Conservation (phyloP, 495 filamentous ascomycete species). For the Penicillium canescens region DNA sequence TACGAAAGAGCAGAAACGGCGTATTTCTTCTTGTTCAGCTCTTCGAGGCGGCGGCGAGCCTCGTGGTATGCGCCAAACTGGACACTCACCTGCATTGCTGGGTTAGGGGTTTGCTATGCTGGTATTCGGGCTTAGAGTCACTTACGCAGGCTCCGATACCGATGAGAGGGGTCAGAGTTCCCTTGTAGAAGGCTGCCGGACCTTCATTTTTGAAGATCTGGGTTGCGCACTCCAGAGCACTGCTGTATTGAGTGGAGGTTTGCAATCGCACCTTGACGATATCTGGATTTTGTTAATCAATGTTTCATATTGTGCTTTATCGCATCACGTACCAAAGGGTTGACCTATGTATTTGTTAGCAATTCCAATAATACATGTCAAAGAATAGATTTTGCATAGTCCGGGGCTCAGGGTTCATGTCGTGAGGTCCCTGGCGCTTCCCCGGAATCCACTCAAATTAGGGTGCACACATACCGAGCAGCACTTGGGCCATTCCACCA, state of each 20-base stretch:
- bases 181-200: slow-evolving; percentile 93
- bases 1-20: slow-evolving; percentile 62
- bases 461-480: slow-evolving; percentile 70
- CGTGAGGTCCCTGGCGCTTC: neutral
- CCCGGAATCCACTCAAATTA: neutral
- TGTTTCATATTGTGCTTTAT: slow-evolving; percentile 1
- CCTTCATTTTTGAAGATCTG: slow-evolving; percentile 89
- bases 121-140: slow-evolving; percentile 8
- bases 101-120: slow-evolving; percentile 6
- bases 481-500: slow-evolving; percentile 90
- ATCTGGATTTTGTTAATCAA: slow-evolving; percentile 52
- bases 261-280: slow-evolving; percentile 98
- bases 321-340: slow-evolving; percentile 68
- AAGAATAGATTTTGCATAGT: neutral
- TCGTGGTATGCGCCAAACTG: slow-evolving; percentile 98
- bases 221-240: slow-evolving; percentile 74
- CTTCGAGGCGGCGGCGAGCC: slow-evolving; percentile 82
- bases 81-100: slow-evolving; percentile 66
- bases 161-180: slow-evolving; percentile 91
- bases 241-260: slow-evolving; percentile 77
- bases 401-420: neutral
- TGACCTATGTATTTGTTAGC: slow-evolving; percentile 65
- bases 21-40: slow-evolving; percentile 60
- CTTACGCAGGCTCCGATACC: slow-evolving; percentile 93
- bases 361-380: neutral